These are phyloP conservation scores for Reutealis trisperma DNA, from an alignment of 345 rosid genomes.

Conservation along the genomic window DNA sequence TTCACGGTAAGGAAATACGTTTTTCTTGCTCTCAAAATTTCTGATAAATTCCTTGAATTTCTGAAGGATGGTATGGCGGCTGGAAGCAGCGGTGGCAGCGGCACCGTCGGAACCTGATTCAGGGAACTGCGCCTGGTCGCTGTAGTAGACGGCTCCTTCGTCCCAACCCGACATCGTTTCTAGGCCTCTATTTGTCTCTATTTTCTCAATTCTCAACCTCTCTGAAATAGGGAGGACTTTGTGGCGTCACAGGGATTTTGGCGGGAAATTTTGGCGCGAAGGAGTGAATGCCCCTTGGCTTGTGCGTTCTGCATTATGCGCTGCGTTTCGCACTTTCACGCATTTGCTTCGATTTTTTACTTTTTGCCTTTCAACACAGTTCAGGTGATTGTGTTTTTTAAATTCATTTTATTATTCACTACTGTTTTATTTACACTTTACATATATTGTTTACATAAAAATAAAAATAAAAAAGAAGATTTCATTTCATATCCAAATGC, in stretches of 20 bases:
- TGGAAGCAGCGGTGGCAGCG: conserved; percentile 28
- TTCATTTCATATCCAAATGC: no score
- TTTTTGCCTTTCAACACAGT: no score
- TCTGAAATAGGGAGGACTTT: not conserved
- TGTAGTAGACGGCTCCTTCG: conserved; percentile 86
- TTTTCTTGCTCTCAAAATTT: conserved; percentile 70
- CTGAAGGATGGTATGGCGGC: conserved; percentile 73
- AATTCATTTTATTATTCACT: no score
- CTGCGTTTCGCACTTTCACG: no score
- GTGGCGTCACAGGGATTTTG: not conserved
- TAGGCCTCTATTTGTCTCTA: not conserved
- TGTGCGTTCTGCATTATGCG: not conserved
- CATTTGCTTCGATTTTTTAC: no score
- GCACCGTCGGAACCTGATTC: conserved; percentile 46
- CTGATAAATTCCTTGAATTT: conserved; percentile 90
- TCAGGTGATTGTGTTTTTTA: no score
- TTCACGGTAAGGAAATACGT: conserved; percentile 79
- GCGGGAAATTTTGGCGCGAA: conserved; percentile 23
- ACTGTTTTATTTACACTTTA: no score
- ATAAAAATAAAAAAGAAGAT: no score
- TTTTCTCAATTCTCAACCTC: not conserved
- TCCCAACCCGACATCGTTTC: conserved; percentile 86
- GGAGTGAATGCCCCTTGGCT: not conserved
- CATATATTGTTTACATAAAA: no score
- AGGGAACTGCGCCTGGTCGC: conserved; percentile 90